Evolutionary conservation across 768 basidiomycete genomes (phyloP).

Genomic region (Kwoniella shandongensis): DNA sequence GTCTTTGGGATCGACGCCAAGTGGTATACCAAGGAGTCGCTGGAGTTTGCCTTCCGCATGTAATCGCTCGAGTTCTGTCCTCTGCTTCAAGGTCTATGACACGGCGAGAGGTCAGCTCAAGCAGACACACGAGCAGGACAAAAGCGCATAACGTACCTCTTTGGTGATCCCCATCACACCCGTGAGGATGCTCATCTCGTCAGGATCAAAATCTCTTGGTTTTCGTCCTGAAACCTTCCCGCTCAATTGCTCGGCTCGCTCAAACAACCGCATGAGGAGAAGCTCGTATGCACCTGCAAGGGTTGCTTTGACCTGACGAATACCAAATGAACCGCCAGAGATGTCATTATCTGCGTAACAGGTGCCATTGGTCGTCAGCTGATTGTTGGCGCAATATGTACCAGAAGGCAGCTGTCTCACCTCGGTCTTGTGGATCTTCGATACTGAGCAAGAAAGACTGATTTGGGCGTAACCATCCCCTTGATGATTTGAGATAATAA

Average conservation of each 20-base stretch:
- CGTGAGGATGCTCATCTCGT: conserved; percentile 74
- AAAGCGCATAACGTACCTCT: no score
- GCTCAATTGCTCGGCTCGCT: conserved; percentile 64
- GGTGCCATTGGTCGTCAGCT: conserved; percentile 6
- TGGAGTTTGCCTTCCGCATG: conserved; percentile 39
- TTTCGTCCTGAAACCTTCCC: conserved; percentile 60
- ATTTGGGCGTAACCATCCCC: conserved; percentile 71
- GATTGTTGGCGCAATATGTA: no score
- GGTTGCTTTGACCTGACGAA: conserved; percentile 75
- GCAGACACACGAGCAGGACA: background rate
- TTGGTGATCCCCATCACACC: conserved; percentile 78
- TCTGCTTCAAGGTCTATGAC: conserved; percentile 40
- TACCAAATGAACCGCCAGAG: conserved; percentile 80
- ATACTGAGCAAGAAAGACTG: conserved; percentile 66
- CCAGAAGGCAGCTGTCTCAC: conserved; percentile 59
- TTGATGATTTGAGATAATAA: conserved; percentile 76
- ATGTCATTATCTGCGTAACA: conserved; percentile 99
- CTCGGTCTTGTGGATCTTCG: conserved; percentile 86
- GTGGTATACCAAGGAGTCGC: conserved; percentile 34
- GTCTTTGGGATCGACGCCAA: conserved; percentile 17
- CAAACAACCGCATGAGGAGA: conserved; percentile 70
- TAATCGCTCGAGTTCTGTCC: conserved; percentile 29
- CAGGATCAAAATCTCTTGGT: conserved; percentile 24
- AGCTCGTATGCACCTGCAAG: conserved; percentile 71
- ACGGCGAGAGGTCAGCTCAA: background rate